A percentile compares a stretch with the other conserved stretches of the same genome.
phyloP scores from a whole-genome alignment of 441 rosid species.

The Corymbia calophylla region DNA sequence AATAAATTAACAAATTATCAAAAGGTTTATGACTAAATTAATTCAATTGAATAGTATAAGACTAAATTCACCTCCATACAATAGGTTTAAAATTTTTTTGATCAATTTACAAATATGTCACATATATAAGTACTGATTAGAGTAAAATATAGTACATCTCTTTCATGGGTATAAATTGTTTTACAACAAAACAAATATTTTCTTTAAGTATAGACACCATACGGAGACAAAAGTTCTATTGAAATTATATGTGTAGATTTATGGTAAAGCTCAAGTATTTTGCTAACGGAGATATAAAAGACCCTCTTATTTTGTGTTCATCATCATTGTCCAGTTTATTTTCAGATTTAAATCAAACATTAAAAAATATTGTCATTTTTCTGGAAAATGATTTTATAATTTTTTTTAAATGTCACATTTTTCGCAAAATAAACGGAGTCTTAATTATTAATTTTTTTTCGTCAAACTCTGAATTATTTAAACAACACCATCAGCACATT shows the following conservation, averaged over 20 bases:
- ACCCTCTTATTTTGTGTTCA: not conserved
- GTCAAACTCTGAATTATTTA: too few species aligned
- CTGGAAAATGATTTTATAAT: too few species aligned
- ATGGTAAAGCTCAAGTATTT: not conserved
- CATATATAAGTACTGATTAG: not conserved
- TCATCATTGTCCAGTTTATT: not conserved
- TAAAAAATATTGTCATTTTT: too few species aligned
- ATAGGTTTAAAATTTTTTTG: not conserved
- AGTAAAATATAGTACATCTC: not conserved
- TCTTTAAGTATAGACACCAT: not conserved
- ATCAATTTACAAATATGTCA: not conserved
- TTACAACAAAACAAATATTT: not conserved
- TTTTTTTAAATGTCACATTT: too few species aligned
- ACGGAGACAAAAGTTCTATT: not conserved
- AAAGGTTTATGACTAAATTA: too few species aligned
- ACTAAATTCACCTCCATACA: too few species aligned
- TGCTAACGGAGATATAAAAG: not conserved
- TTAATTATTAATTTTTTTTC: too few species aligned
- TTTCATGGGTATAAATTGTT: not conserved
- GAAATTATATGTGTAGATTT: not conserved
- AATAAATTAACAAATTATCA: not conserved
- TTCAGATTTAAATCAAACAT: too few species aligned
- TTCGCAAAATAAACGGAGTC: too few species aligned
- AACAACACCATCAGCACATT: too few species aligned
- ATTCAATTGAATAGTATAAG: too few species aligned